These are phyloP conservation scores for Sutorius eximius DNA, from an alignment of 1,284 basidiomycete species.

Conservation along the genomic window DNA sequence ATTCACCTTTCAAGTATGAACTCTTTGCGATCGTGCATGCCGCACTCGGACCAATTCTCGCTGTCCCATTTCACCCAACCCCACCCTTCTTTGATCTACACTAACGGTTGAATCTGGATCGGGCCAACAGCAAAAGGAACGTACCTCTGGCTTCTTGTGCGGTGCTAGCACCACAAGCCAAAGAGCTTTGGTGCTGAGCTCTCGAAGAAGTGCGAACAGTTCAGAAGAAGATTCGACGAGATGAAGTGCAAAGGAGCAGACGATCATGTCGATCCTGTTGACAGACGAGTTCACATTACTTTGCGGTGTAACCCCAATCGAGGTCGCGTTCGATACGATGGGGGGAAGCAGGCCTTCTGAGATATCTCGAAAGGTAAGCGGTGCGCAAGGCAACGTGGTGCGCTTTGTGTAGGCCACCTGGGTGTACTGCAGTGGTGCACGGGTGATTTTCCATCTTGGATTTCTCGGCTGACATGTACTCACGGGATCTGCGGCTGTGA, in stretches of 20 bases:
- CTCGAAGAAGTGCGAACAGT: constrained; percentile 63
- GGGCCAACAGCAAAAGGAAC: neutral
- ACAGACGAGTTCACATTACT: neutral
- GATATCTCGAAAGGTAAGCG: constrained; percentile 54
- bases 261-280: constrained; percentile 53
- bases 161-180: constrained; percentile 73
- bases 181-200: constrained; percentile 56
- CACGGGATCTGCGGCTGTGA: constrained; percentile 29
- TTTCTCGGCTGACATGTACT: neutral
- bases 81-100: constrained; percentile 71
- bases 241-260: constrained; percentile 75
- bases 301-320: neutral
- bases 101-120: neutral
- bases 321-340: constrained; percentile 24
- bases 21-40: constrained; percentile 43
- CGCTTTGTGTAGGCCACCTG: constrained; percentile 48
- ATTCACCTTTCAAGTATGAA: constrained; percentile 57
- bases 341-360: constrained; percentile 47
- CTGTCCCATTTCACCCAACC: constrained; percentile 72
- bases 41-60: constrained; percentile 49
- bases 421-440: constrained; percentile 44
- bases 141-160: constrained; percentile 73
- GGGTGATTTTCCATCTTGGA: neutral
- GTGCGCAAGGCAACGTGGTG: constrained; percentile 47
- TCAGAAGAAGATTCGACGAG: constrained; percentile 62